phyloP scores from a whole-genome alignment of 768 basidiomycete species.

The Calocybe cyanea region DNA sequence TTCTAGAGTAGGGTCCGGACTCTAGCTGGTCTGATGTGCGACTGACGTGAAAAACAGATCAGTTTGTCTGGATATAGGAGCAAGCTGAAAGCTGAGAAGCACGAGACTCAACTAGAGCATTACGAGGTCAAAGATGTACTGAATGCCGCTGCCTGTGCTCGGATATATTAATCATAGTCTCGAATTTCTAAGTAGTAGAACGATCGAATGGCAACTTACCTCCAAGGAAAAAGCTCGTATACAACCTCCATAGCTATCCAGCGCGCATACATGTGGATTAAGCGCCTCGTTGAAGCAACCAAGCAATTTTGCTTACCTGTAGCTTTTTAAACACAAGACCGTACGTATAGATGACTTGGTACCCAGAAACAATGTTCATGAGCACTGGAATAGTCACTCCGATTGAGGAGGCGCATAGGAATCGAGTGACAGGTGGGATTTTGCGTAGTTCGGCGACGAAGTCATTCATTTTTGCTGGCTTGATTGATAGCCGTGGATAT shows the following conservation, averaged over 20 bases:
- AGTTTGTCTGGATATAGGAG: neutral
- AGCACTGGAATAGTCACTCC: constrained; percentile 57
- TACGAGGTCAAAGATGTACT: constrained; percentile 60
- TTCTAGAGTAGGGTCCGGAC: constrained; percentile 47
- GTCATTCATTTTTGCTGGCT: constrained; percentile 44
- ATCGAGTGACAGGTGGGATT: constrained; percentile 81
- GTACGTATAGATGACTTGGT: constrained; percentile 52
- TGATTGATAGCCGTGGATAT: no score
- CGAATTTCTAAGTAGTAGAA: neutral
- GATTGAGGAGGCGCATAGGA: constrained; percentile 57
- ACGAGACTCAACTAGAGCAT: constrained; percentile 62
- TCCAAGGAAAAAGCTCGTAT: constrained; percentile 73
- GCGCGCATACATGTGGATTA: neutral
- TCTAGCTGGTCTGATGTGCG: constrained; percentile 67
- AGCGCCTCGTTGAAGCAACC: neutral
- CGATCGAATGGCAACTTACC: constrained; percentile 31
- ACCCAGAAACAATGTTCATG: constrained; percentile 47
- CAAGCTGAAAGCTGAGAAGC: neutral
- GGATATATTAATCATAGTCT: neutral
- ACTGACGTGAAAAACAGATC: constrained; percentile 31
- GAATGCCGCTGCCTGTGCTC: constrained; percentile 50
- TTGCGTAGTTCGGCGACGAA: constrained; percentile 64
- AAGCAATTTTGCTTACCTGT: constrained; percentile 46
- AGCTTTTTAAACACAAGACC: constrained; percentile 39
- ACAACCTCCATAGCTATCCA: constrained; percentile 65